Conservation (phyloP, 2,329 filamentous ascomycete genomes). For the Sphaerostilbella broomeana region DNA sequence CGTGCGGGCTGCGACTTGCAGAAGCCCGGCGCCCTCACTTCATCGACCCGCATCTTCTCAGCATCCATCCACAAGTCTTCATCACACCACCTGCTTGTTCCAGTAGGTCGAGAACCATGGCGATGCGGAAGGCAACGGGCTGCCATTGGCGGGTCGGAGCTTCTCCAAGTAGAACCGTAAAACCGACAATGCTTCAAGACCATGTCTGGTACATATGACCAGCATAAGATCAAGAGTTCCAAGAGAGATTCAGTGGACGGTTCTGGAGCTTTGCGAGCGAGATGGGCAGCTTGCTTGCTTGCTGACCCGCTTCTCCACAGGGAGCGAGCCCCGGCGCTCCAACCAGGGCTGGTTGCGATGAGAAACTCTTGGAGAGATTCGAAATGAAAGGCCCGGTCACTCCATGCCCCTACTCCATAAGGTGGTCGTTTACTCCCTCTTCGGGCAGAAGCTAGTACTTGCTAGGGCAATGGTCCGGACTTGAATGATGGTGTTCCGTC, state of each 20-base stretch:
- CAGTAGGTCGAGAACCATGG: conserved; percentile 14
- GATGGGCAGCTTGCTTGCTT: not conserved
- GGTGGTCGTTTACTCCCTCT: not conserved
- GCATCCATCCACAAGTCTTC: conserved; percentile 8
- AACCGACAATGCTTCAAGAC: conserved; percentile 10
- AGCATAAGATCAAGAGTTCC: not conserved
- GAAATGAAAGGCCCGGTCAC: conserved; percentile 12
- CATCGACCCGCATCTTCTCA: conserved; percentile 6
- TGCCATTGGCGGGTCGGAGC: conserved; percentile 9
- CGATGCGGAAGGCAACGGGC: conserved; percentile 1
- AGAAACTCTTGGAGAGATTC: no score
- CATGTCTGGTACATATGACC: not conserved
- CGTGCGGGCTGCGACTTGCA: not conserved
- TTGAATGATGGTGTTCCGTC: conserved; percentile 5
- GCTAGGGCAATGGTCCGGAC: conserved; percentile 10
- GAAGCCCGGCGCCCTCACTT: conserved; percentile 6
- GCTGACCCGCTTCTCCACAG: not conserved
- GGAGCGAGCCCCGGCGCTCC: not conserved
- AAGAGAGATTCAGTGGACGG: not conserved
- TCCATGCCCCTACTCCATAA: conserved; percentile 9
- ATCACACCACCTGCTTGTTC: conserved; percentile 13
- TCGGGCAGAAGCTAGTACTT: conserved; percentile 11
- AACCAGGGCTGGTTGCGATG: no score
- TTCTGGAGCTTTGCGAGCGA: not conserved
- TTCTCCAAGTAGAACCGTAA: conserved; percentile 9